Evolutionary conservation across 192 early-diverging fungal species (phyloP).

Genomic region (Pilobolus umbonatus): DNA sequence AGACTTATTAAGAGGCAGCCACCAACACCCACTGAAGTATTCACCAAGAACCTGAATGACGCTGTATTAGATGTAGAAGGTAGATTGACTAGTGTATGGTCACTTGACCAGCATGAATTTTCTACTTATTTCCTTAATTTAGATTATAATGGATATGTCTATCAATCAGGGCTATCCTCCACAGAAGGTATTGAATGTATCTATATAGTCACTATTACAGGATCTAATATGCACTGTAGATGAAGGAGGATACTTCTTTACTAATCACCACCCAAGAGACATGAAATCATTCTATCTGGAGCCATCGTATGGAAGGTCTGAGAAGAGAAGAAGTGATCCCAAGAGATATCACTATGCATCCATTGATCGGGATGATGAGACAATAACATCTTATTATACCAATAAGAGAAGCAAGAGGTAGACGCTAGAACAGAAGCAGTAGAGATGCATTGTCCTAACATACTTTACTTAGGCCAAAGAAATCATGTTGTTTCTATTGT

Average conservation of each 20-base stretch:
- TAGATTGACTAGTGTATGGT: not conserved
- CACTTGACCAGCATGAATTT: no score
- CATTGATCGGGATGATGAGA: constrained; percentile 6
- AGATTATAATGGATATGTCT: constrained; percentile 13
- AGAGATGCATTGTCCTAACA: no score
- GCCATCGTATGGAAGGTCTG: not conserved
- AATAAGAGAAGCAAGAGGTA: not conserved
- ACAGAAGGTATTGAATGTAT: not conserved
- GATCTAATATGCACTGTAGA: not conserved
- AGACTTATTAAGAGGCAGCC: not conserved
- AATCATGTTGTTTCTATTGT: not conserved
- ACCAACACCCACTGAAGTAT: constrained; percentile 23
- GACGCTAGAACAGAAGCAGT: not conserved
- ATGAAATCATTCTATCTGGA: constrained; percentile 9
- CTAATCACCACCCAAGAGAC: constrained; percentile 3
- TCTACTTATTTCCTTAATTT: no score
- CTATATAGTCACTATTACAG: not conserved
- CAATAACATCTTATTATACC: not conserved
- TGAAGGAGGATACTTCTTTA: constrained; percentile 1
- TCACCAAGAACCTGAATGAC: constrained; percentile 22
- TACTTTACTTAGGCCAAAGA: no score
- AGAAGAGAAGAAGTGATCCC: not conserved
- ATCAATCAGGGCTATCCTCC: not conserved
- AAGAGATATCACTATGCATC: not conserved
- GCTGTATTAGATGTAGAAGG: constrained; percentile 29